phyloP scores from a whole-genome alignment of 2,329 filamentous ascomycete species.

The Emergomyces orientalis region DNA sequence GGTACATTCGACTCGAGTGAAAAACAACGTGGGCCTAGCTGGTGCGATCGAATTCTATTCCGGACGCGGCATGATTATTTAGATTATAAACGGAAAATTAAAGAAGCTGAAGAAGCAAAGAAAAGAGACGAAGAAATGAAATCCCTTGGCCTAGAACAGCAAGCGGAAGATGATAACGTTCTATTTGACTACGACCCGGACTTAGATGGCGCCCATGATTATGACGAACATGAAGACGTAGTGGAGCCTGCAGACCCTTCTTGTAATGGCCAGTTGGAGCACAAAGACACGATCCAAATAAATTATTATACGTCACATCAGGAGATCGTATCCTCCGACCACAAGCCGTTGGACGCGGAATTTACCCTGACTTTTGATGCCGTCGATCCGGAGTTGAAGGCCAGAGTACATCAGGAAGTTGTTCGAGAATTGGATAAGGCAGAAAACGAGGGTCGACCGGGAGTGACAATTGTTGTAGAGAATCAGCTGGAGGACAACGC shows the following conservation, averaged over 20 bases:
- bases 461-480: conserved; percentile 74
- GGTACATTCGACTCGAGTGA: conserved; percentile 91
- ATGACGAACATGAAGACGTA: conserved; percentile 47
- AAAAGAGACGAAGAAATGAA: conserved; percentile 80
- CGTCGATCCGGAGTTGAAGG: conserved; percentile 74
- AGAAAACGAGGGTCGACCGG: conserved; percentile 82
- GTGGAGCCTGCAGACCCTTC: conserved; percentile 30
- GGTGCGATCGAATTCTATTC: conserved; percentile 92
- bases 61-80: conserved; percentile 63
- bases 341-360: conserved; percentile 79
- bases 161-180: conserved; percentile 67
- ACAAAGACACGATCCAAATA: conserved; percentile 45
- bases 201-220: conserved; percentile 51
- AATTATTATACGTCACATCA: conserved; percentile 80
- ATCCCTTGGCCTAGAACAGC: conserved; percentile 63
- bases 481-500: conserved; percentile 18
- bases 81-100: conserved; percentile 53
- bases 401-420: conserved; percentile 75
- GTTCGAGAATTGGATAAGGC: conserved; percentile 78
- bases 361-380: conserved; percentile 82
- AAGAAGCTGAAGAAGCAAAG: conserved; percentile 57
- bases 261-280: conserved; percentile 14
- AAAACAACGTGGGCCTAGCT: conserved; percentile 84
- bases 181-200: conserved; percentile 88
- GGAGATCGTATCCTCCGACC: conserved; percentile 81